These are phyloP conservation scores for Piper longum DNA, from an alignment of 164 flowering plant genomes.

Conservation along the genomic window DNA sequence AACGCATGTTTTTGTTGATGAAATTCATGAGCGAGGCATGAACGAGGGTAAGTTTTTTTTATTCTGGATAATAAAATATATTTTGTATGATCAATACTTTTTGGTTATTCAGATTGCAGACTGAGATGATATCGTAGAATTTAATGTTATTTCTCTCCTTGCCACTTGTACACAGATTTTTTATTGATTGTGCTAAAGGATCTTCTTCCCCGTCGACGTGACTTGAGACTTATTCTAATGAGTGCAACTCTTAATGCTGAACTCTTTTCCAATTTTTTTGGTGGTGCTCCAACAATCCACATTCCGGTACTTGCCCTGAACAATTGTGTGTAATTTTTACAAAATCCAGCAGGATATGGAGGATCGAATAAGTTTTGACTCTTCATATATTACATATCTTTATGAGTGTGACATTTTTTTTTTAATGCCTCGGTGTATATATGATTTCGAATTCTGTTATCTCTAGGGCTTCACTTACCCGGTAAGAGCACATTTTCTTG, in stretches of 20 bases:
- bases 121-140: background rate
- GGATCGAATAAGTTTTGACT: no score
- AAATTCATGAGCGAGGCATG: slow-evolving; percentile 99
- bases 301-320: slow-evolving; percentile 58
- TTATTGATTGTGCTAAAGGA: slow-evolving; percentile 88
- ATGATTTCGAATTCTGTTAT: background rate
- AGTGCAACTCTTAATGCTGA: slow-evolving; percentile 99
- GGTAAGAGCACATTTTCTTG: slow-evolving; percentile 77
- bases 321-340: background rate
- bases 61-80: background rate
- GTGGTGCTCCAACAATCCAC: slow-evolving; percentile 83
- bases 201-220: slow-evolving; percentile 90
- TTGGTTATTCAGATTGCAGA: background rate
- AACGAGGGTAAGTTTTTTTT: slow-evolving; percentile 58
- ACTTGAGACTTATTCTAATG: slow-evolving; percentile 91
- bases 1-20: slow-evolving; percentile 99
- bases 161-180: slow-evolving; percentile 43
- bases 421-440: background rate
- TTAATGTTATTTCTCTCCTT: slow-evolving; percentile 1
- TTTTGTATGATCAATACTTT: background rate
- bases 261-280: slow-evolving; percentile 77
- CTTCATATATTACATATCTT: no score
- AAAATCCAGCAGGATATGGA: no score
- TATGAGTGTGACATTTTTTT: background rate
- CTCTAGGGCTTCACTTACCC: slow-evolving; percentile 85